These are phyloP conservation scores for Hylodesmum podocarpum DNA, from an alignment of 306 rosid species.

Conservation along the genomic window DNA sequence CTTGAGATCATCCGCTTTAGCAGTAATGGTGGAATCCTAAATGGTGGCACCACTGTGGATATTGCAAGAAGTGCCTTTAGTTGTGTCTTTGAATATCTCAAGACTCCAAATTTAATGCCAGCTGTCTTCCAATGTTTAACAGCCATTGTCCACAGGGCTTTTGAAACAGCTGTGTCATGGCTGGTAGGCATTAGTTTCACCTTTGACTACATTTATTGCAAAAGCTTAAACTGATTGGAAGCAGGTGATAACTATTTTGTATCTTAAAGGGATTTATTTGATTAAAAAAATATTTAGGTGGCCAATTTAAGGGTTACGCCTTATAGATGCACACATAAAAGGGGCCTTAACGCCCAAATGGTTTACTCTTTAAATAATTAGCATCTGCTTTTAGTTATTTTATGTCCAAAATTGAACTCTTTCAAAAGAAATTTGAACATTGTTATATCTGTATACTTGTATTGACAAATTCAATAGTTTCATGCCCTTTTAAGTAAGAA, in stretches of 20 bases:
- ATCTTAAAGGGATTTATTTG: too few species aligned
- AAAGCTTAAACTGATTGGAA: constrained; percentile 28
- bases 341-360: neutral
- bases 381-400: constrained; percentile 15
- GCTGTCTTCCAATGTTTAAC: constrained; percentile 93
- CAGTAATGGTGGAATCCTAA: constrained; percentile 95
- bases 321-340: too few species aligned
- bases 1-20: constrained; percentile 94
- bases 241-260: too few species aligned
- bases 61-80: constrained; percentile 88
- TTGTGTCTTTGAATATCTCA: constrained; percentile 95
- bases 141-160: constrained; percentile 89
- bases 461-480: constrained; percentile 10
- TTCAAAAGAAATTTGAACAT: neutral
- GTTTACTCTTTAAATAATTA: constrained; percentile 19
- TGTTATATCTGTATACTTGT: neutral
- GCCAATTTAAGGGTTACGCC: too few species aligned
- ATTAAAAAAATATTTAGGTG: too few species aligned
- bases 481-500: neutral
- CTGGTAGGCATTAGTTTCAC: constrained; percentile 63
- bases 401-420: neutral
- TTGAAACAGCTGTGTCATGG: constrained; percentile 86
- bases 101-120: constrained; percentile 92
- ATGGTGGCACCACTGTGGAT: constrained; percentile 65
- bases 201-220: constrained; percentile 18